Percentiles rank a stretch among this genome's conserved stretches.
These are phyloP conservation scores for Xerocomellus amylosporus DNA, from an alignment of 768 basidiomycete species.

Conservation along the genomic window DNA sequence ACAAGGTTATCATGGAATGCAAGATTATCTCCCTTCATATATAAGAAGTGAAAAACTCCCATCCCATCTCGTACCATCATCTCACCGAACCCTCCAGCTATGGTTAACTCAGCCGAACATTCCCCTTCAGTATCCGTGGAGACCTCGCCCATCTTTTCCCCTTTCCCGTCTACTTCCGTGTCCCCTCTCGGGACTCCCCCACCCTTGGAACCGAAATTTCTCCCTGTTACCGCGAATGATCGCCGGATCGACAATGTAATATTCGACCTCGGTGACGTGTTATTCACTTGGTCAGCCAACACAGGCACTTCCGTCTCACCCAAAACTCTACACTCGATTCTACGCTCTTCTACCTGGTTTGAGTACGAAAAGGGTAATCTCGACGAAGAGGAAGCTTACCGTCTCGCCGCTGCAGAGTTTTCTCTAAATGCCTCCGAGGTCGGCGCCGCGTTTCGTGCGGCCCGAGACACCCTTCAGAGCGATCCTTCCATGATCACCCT, in stretches of 20 bases:
- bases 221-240: neutral
- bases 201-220: neutral
- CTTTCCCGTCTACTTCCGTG: neutral
- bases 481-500: conserved; percentile 14
- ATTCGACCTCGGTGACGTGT: conserved; percentile 23
- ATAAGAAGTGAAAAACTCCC: neutral
- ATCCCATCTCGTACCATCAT: neutral
- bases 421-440: conserved; percentile 16
- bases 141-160: neutral
- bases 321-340: conserved; percentile 5
- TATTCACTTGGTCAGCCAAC: conserved; percentile 23
- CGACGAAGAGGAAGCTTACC: conserved; percentile 8
- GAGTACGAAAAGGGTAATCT: conserved; percentile 24
- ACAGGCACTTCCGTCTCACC: conserved; percentile 14
- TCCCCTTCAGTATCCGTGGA: neutral
- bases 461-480: conserved; percentile 7
- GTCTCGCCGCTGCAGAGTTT: conserved; percentile 10
- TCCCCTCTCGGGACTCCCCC: conserved; percentile 7
- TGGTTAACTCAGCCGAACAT: neutral
- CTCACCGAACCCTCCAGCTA: neutral
- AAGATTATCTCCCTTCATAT: neutral
- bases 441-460: conserved; percentile 4
- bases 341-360: conserved; percentile 20
- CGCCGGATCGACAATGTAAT: conserved; percentile 22
- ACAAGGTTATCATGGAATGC: neutral